These are phyloP conservation scores for Nicotiana knightiana DNA, from an alignment of 257 asterid genomes.

Conservation along the genomic window DNA sequence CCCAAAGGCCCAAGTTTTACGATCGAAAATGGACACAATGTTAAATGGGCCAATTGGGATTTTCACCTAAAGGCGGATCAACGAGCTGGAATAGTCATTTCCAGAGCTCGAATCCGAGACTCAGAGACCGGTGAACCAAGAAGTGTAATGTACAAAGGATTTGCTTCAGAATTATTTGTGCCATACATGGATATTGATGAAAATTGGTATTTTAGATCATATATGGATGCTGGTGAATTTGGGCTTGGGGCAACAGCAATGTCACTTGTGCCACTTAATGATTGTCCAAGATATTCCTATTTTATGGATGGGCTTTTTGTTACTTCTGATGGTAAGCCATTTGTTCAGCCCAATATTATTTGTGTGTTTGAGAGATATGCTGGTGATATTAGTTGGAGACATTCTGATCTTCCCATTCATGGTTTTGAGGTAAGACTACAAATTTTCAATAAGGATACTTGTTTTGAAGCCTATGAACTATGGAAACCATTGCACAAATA, in stretches of 20 bases:
- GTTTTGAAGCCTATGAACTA: too few species aligned
- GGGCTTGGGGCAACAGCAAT: conserved; percentile 93
- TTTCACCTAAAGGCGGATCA: conserved; percentile 76
- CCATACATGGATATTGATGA: conserved; percentile 84
- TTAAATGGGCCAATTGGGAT: conserved; percentile 83
- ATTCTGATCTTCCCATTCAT: conserved; percentile 79
- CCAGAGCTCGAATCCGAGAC: conserved; percentile 53
- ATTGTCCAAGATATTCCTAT: conserved; percentile 82
- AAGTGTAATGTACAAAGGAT: conserved; percentile 76
- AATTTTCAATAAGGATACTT: background rate
- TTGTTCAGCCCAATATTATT: conserved; percentile 65
- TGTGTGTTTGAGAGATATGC: conserved; percentile 86
- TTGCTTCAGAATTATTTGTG: conserved; percentile 67
- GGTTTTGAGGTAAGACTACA: conserved; percentile 41
- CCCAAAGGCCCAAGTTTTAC: conserved; percentile 65
- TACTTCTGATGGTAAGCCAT: conserved; percentile 88
- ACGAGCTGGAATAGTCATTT: conserved; percentile 62
- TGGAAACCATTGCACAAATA: too few species aligned
- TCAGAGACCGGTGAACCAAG: conserved; percentile 43
- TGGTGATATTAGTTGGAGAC: conserved; percentile 93
- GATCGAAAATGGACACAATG: conserved; percentile 44
- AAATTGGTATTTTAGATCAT: conserved; percentile 85
- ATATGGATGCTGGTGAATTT: conserved; percentile 97
- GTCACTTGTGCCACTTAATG: conserved; percentile 81
- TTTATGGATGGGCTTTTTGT: conserved; percentile 85